Evolutionary conservation across 805 yeast species (phyloP), one percentile per base, ranked within the genome.

Genomic region (Saccharomycopsis oosterbeekiorum): DNA sequence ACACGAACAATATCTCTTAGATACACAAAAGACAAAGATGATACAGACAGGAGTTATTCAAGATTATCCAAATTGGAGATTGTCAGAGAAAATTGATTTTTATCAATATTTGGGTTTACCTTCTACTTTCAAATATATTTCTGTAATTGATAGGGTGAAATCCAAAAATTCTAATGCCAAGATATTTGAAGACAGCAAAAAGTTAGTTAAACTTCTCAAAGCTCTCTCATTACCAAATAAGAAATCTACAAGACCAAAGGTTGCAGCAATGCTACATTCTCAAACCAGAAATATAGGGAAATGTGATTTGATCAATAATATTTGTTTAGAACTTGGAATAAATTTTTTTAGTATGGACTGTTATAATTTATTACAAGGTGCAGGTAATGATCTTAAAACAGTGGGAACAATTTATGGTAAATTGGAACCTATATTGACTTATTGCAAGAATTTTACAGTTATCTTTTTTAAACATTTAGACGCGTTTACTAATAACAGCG

Each of bases 261-360:
- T 47, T 21, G 2, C 53, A 24, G 53, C 53, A 1, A 21, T 47
- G 53, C 70, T 94, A 24, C 81, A 80, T 58, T 89, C 97, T 2
- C 74, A 83, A 67, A 80, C 84, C 37, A 76, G 96, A 59, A 90
- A 88, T 9, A 83, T 88, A 6, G 99, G 99, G 0, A 93, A 93
- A 68, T 70, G 87, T 0, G 82, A 86, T 0, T 68, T 88, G 26
- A 82, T 89, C 0, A 71, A 78, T 58, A 80, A 81, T 60, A 68
- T 84, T 1, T 78, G 88, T 0, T 70, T 75, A 9, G 80, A 80
- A 37, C 70, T 85, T 37, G 97, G 97, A 0, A 71, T 84, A 9
- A 86, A 88, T 65, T 71, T 86, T 8, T 73, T 86, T 37, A 87
- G 82, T 55, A 72, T 93, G 14, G 96, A 92, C 65, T 85, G 90